A percentile compares a stretch with the other conserved stretches of the same genome.
Conservation (phyloP, 257 asterid genomes). For the Ophiorrhiza pumila region DNA sequence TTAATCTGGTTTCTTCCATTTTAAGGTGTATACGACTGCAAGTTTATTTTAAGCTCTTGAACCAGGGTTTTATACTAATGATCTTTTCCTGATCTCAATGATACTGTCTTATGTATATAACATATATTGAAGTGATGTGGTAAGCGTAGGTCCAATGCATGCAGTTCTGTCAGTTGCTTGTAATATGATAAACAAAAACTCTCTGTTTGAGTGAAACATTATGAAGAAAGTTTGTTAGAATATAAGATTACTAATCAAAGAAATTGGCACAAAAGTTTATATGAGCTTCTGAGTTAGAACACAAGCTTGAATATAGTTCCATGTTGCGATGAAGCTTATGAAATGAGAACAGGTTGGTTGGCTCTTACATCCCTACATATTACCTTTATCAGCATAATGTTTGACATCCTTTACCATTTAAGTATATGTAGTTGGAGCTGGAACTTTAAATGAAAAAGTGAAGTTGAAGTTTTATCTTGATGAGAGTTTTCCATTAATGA, state of each 20-base stretch:
- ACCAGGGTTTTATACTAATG: not conserved
- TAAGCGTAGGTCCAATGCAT: not conserved
- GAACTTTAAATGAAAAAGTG: not conserved
- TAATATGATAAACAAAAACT: not conserved
- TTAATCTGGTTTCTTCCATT: not conserved
- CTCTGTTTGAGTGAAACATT: not conserved
- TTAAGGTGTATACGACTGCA: not conserved
- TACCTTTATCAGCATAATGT: not conserved
- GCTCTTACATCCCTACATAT: not conserved
- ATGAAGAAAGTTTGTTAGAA: not conserved
- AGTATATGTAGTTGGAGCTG: not conserved
- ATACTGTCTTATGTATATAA: not conserved
- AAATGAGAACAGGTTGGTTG: not conserved
- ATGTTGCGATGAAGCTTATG: not conserved
- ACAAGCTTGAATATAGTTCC: not conserved
- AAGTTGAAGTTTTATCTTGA: not conserved
- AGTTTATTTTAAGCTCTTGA: not conserved
- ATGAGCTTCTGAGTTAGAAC: not conserved
- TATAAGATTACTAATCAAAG: not conserved
- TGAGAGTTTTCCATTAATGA: not conserved
- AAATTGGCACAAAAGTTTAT: not conserved
- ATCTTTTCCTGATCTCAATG: not conserved
- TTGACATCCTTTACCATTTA: not conserved
- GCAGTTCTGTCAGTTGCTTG: not conserved
- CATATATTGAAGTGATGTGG: not conserved